phyloP scores from a whole-genome alignment of 345 rosid species.

The Turritis glabra region DNA sequence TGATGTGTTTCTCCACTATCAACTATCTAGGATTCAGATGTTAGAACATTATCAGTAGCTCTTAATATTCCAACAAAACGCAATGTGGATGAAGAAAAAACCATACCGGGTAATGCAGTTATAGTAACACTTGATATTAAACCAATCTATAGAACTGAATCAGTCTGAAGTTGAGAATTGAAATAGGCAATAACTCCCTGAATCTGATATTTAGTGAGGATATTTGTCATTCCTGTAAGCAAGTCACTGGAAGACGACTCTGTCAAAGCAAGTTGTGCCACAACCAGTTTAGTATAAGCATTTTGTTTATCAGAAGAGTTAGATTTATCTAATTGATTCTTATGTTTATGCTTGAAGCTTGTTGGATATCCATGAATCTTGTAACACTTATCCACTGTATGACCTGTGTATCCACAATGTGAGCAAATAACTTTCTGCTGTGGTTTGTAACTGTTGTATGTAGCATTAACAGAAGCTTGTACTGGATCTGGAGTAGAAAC shows the following conservation, averaged over 20 bases:
- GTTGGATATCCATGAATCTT: background rate
- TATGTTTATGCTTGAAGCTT: background rate
- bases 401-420: background rate
- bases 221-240: accelerated
- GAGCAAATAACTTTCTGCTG: background rate
- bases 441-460: background rate
- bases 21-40: background rate
- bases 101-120: background rate
- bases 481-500: accelerated
- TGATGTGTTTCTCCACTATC: background rate
- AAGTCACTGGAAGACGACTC: background rate
- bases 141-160: too few relatives aligned
- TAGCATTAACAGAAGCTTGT: background rate
- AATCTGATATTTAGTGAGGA: background rate
- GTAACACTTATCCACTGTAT: background rate
- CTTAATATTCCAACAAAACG: background rate
- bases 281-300: background rate
- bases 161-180: background rate
- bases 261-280: background rate
- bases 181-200: background rate
- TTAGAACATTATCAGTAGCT: background rate
- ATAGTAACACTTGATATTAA: too few relatives aligned
- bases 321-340: too few relatives aligned
- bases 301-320: background rate
- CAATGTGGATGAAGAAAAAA: background rate